Percentiles rank a stretch among this genome's conserved stretches.
Evolutionary conservation across 164 flowering plant genomes (phyloP).

Genomic region (Pachysandra terminalis): DNA sequence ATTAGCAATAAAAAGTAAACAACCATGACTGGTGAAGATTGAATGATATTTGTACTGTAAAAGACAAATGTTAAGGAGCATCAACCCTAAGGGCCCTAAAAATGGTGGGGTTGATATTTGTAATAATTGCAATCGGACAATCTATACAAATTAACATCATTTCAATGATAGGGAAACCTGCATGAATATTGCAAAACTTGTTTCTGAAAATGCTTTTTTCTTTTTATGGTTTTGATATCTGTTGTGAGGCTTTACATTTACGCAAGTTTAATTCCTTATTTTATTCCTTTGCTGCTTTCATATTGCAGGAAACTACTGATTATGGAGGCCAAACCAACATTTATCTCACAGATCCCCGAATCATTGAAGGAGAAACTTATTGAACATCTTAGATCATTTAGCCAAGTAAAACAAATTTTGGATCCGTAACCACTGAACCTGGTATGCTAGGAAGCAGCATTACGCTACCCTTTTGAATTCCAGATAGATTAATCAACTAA

Average conservation of each 20-base stretch:
- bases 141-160: too few relatives aligned
- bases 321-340: constrained; percentile 47
- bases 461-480: not conserved
- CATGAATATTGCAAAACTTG: too few relatives aligned
- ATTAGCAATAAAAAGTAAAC: too few relatives aligned
- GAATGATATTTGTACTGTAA: too few relatives aligned
- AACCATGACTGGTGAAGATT: too few relatives aligned
- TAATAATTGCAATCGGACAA: too few relatives aligned
- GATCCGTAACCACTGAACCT: constrained; percentile 20
- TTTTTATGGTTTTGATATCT: not conserved
- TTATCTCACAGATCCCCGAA: constrained; percentile 59
- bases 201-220: too few relatives aligned
- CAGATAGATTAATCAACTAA: not conserved
- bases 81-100: too few relatives aligned
- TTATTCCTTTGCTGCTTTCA: constrained; percentile 1
- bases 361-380: constrained; percentile 62
- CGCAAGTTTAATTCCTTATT: not conserved
- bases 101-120: too few relatives aligned
- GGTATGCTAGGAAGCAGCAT: constrained; percentile 13
- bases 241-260: not conserved
- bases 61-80: too few relatives aligned
- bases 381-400: constrained; percentile 40
- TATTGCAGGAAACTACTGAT: constrained; percentile 60
- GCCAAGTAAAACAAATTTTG: constrained; percentile 26
- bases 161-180: too few relatives aligned